Evolutionary conservation across 768 basidiomycete species (phyloP).

Genomic region (Neoboletus brunneissimus): DNA sequence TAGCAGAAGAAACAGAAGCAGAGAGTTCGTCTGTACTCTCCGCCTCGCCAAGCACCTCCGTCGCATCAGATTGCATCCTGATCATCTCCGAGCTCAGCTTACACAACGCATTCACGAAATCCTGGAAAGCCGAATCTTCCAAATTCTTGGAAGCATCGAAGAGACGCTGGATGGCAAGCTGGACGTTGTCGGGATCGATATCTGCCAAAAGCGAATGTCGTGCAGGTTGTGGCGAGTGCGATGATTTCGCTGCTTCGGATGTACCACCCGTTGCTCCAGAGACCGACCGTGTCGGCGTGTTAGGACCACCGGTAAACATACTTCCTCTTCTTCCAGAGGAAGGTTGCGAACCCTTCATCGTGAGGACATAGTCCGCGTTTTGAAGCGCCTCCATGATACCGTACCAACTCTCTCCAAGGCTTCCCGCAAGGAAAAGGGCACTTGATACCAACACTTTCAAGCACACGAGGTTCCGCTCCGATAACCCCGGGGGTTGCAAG

Average conservation of each 20-base stretch:
- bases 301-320: conserved; percentile 32
- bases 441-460: conserved; percentile 77
- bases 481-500: conserved; percentile 66
- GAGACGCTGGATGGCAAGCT: conserved; percentile 70
- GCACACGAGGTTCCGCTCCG: conserved; percentile 88
- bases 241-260: conserved; percentile 18
- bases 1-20: conserved; percentile 32
- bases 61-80: conserved; percentile 66
- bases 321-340: conserved; percentile 34
- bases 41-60: conserved; percentile 24
- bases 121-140: conserved; percentile 77
- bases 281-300: conserved; percentile 37
- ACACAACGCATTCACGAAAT: conserved; percentile 77
- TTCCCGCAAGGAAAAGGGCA: conserved; percentile 78
- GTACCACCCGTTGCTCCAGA: conserved; percentile 29
- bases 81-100: conserved; percentile 91
- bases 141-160: conserved; percentile 85
- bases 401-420: conserved; percentile 91
- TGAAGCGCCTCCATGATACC: conserved; percentile 86
- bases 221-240: conserved; percentile 22
- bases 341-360: conserved; percentile 48
- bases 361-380: conserved; percentile 91
- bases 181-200: conserved; percentile 72
- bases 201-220: conserved; percentile 69
- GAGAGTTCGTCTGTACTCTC: conserved; percentile 35